Evolutionary conservation across 106 monocot genomes (phyloP).

Genomic region (Dioscorea alata): DNA sequence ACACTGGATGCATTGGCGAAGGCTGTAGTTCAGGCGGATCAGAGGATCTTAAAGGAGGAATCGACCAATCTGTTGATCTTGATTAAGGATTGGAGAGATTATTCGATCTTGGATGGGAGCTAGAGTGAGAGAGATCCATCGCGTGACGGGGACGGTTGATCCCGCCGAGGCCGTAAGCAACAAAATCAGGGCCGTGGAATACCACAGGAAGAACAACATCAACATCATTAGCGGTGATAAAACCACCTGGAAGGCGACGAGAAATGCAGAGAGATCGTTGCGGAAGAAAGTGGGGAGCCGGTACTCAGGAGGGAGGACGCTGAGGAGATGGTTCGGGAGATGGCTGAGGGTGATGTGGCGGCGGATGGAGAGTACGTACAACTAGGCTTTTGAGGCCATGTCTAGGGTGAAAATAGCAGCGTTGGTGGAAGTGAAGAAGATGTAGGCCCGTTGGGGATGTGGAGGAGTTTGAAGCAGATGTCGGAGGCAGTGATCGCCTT

Average conservation of each 20-base stretch:
- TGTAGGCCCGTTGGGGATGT: conserved; percentile 4
- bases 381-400: conserved; percentile 3
- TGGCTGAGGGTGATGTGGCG: conserved; percentile 17
- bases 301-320: not conserved
- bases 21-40: not conserved
- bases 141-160: not conserved
- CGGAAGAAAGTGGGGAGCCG: conserved; percentile 10
- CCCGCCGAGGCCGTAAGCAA: conserved; percentile 22
- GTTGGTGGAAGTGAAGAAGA: conserved; percentile 21
- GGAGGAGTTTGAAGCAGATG: conserved; percentile 23
- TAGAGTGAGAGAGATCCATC: no score
- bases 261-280: conserved; percentile 12
- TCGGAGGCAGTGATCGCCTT: conserved; percentile 33
- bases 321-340: conserved; percentile 1
- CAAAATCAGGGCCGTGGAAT: conserved; percentile 8
- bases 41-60: not conserved
- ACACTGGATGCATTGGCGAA: not conserved
- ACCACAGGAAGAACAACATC: conserved; percentile 15
- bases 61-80: not conserved
- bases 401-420: conserved; percentile 16
- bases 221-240: conserved; percentile 14
- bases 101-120: no score
- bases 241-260: not conserved
- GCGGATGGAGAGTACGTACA: conserved; percentile 24
- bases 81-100: not conserved